phyloP scores from a whole-genome alignment of 768 basidiomycete genomes.

The Roridomyces roridus region DNA sequence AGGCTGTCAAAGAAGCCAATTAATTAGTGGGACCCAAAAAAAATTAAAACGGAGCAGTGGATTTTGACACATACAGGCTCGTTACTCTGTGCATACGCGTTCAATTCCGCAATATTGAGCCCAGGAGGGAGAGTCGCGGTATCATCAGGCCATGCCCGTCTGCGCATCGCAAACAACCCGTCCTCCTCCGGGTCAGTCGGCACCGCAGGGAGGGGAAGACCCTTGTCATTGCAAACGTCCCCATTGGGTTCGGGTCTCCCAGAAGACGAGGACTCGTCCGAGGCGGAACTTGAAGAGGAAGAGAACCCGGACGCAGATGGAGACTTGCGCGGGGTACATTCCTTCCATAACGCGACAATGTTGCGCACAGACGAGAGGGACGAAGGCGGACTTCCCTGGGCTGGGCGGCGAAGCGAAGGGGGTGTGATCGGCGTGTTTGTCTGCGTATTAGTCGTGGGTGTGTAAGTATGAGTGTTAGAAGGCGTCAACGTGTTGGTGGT shows the following conservation, averaged over 20 bases:
- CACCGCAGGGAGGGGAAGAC: slow-evolving; percentile 17
- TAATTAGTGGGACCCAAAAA: too few species aligned
- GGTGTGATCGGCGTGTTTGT: slow-evolving; percentile 50
- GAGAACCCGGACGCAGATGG: slow-evolving; percentile 46
- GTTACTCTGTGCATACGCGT: slow-evolving; percentile 53
- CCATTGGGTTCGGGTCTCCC: background rate
- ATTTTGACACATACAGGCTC: too few species aligned
- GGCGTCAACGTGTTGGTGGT: too few species aligned
- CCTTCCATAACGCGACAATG: slow-evolving; percentile 82
- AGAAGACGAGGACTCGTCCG: background rate
- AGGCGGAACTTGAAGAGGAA: slow-evolving; percentile 38
- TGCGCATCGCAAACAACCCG: slow-evolving; percentile 51
- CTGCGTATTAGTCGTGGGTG: slow-evolving; percentile 44
- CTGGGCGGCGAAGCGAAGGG: slow-evolving; percentile 64
- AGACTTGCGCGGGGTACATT: slow-evolving; percentile 60
- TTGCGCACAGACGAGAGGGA: slow-evolving; percentile 79
- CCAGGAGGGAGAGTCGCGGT: slow-evolving; percentile 43
- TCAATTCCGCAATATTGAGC: slow-evolving; percentile 52
- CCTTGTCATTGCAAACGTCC: slow-evolving; percentile 14
- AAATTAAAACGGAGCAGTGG: too few species aligned
- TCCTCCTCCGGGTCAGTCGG: slow-evolving; percentile 35
- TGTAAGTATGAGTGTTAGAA: slow-evolving; percentile 44
- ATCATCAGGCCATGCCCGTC: slow-evolving; percentile 39
- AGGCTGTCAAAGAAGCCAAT: too few species aligned
- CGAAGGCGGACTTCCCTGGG: slow-evolving; percentile 66